A percentile compares a stretch with the other conserved stretches of the same genome.
Conservation (phyloP, 805 yeast genomes). For the Danielia reshetovae region DNA sequence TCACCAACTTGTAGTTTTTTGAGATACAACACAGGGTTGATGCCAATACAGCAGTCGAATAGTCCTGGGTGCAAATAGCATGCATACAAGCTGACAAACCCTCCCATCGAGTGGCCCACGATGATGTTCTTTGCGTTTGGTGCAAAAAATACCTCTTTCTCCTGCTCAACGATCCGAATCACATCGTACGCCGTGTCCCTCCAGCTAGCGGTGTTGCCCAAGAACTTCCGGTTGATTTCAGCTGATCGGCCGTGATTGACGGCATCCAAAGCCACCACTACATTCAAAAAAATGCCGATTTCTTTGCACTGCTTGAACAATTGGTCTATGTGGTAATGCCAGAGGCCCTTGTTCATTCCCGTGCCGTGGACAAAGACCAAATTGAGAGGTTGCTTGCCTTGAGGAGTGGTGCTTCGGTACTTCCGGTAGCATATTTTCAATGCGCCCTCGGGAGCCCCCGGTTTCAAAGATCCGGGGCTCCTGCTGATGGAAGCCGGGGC, state of each 20-base stretch:
- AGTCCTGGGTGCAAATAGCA: conserved; percentile 5
- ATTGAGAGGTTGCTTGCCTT: conserved; percentile 3
- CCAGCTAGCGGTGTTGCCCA: conserved; percentile 11
- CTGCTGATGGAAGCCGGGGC: not conserved
- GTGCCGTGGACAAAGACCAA: conserved; percentile 15
- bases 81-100: conserved; percentile 5
- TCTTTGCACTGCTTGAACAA: conserved; percentile 4
- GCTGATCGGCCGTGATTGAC: conserved; percentile 15
- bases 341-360: conserved; percentile 17
- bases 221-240: conserved; percentile 4
- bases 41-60: conserved; percentile 7
- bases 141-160: conserved; percentile 1
- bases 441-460: not conserved
- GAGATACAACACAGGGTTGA: conserved; percentile 11
- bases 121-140: conserved; percentile 6
- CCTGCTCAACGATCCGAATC: conserved; percentile 5
- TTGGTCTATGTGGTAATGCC: conserved; percentile 13
- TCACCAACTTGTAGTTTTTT: no score
- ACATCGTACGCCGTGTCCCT: conserved; percentile 11
- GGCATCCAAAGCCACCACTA: conserved; percentile 12
- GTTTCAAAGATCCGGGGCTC: not conserved
- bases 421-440: conserved; percentile 4
- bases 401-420: not conserved
- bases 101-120: conserved; percentile 17
- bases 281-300: conserved; percentile 2